Conservation (phyloP, 768 basidiomycete genomes). For the Hericium rajendrae region DNA sequence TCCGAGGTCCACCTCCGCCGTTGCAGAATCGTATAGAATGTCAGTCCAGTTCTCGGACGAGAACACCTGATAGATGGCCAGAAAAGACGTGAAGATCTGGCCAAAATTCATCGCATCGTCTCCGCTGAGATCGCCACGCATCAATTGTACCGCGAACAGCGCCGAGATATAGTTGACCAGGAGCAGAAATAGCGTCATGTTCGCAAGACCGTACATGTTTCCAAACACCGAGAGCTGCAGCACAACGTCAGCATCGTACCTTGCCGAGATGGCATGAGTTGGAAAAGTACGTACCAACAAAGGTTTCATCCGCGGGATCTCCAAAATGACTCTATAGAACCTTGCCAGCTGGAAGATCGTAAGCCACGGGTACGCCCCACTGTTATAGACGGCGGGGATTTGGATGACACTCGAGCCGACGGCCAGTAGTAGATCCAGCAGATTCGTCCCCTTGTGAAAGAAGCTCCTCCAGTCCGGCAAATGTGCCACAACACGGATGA, state of each 20-base stretch:
- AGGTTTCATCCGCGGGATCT: constrained; percentile 83
- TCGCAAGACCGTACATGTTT: constrained; percentile 81
- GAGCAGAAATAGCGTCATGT: constrained; percentile 88
- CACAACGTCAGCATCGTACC: background rate
- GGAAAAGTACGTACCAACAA: constrained; percentile 45
- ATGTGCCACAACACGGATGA: constrained; percentile 57
- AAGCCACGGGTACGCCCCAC: constrained; percentile 74
- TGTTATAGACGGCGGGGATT: constrained; percentile 64
- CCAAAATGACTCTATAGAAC: constrained; percentile 89
- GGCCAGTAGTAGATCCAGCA: constrained; percentile 69
- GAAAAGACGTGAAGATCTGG: constrained; percentile 74
- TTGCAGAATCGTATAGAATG: constrained; percentile 52
- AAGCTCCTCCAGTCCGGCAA: constrained; percentile 81
- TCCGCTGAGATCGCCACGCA: constrained; percentile 69
- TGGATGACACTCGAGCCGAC: constrained; percentile 72
- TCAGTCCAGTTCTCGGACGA: constrained; percentile 94
- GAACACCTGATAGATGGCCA: constrained; percentile 82
- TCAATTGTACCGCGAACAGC: constrained; percentile 71
- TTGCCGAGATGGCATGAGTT: background rate
- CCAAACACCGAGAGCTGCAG: constrained; percentile 78
- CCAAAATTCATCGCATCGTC: constrained; percentile 61
- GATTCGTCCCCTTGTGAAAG: constrained; percentile 50
- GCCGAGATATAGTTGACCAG: constrained; percentile 82
- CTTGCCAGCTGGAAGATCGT: constrained; percentile 78
- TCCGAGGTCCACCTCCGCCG: constrained; percentile 50